Evolutionary conservation across 2,329 filamentous ascomycete species (phyloP).

Genomic region (Epicoccum sorghinum): DNA sequence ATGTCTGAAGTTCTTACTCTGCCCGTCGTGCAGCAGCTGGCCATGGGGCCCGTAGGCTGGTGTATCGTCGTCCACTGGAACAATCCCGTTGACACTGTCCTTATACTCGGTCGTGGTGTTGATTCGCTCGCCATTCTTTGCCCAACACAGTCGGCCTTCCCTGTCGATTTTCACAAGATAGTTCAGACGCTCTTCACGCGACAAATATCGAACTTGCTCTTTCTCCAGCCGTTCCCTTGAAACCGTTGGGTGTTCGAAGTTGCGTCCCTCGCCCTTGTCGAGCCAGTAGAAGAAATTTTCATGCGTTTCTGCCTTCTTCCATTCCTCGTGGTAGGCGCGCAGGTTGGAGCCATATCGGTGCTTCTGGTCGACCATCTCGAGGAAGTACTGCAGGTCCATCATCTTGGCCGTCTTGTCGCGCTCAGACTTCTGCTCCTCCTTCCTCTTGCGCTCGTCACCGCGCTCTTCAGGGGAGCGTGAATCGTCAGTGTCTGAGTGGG

Average conservation of each 20-base stretch:
- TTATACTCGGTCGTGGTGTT: conserved; percentile 77
- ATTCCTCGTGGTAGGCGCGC: conserved; percentile 79
- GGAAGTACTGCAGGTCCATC: conserved; percentile 86
- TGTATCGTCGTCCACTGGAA: conserved; percentile 50
- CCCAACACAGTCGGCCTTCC: conserved; percentile 82
- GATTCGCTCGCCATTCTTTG: conserved; percentile 78
- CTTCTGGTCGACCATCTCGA: conserved; percentile 84
- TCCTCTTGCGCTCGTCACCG: conserved; percentile 41
- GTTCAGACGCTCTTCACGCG: conserved; percentile 77
- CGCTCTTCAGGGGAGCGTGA: conserved; percentile 43
- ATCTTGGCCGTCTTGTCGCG: conserved; percentile 72
- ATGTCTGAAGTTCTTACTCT: conserved; percentile 26
- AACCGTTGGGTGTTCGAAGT: conserved; percentile 72
- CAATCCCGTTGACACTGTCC: conserved; percentile 74
- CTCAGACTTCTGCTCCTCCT: conserved; percentile 59
- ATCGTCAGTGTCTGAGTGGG: conserved; percentile 53
- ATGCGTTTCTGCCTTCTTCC: conserved; percentile 76
- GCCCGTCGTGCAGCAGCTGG: conserved; percentile 29
- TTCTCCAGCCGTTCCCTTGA: conserved; percentile 75
- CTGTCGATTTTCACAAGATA: conserved; percentile 80
- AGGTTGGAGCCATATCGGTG: conserved; percentile 88
- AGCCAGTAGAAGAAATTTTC: conserved; percentile 97
- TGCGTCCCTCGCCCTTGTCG: conserved; percentile 77
- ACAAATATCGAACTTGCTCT: conserved; percentile 83
- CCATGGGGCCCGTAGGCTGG: conserved; percentile 49